Evolutionary conservation across 495 filamentous ascomycete species (phyloP), one percentile per base, ranked within the genome.

Genomic region (Evernia prunastri): DNA sequence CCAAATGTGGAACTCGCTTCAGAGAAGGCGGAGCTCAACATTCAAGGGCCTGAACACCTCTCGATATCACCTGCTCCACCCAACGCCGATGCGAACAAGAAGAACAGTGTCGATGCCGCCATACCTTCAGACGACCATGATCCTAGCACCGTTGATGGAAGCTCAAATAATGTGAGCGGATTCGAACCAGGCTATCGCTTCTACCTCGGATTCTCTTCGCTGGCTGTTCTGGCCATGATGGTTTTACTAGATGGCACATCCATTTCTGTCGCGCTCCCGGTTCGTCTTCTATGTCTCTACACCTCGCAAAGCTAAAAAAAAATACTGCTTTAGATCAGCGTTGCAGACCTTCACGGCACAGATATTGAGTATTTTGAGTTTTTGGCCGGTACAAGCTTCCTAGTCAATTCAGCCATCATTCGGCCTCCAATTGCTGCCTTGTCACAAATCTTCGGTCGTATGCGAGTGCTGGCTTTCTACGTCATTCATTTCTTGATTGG

Each of bases 241-340:
- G 85, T 82, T 8, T 86, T 88, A 31, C 74, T 92, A n/a, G 88
- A 92, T 71, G 86, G 86, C 1, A 90, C 89, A 4, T 88, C 85
- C 1, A 76, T 92, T 18, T 86, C 84, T 8, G 86, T 91, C 23
- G 88, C 89, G 3, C 69, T 92, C 51, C 87, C 88, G 0, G 84
- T 86, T 72, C 47, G 78, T 73, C 9, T 33, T 31, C 20, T 13
- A 1, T 27, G 7, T 37, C 33, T n/a, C 43, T 23, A n/a, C 4
- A 18, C 20, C 17, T 45, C n/a, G 2, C 43, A 23, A 45, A 45
- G 15, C 20, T 45, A 45, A 45, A 7, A 45, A 45, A 18, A 7
- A 45, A 45, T 17, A 23, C 43, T 45, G 18, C 43, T 45, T 31
- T 29, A 75, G 73, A 70, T 74, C n/a, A 76, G 78, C 43, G 71